Conservation (phyloP, 306 rosid species). For the Arachis stenosperma region DNA sequence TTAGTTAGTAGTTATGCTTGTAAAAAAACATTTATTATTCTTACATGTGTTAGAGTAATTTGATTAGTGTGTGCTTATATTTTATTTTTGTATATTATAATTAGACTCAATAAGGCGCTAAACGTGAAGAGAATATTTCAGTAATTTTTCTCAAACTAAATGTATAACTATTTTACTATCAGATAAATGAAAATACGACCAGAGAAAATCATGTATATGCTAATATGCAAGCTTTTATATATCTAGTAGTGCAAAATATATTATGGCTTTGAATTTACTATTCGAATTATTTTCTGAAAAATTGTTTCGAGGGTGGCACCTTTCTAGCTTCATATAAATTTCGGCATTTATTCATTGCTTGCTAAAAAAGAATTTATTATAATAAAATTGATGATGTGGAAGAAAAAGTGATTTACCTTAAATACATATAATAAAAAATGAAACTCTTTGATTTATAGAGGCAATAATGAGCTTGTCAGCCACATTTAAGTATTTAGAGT, state of each 20-base stretch:
- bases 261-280: background rate
- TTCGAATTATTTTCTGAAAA: background rate
- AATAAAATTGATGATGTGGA: too few species aligned
- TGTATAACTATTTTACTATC: conserved; percentile 10
- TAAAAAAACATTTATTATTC: background rate
- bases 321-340: too few species aligned
- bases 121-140: background rate
- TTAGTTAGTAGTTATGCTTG: background rate
- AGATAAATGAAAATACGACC: conserved; percentile 5
- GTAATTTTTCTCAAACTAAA: conserved; percentile 1
- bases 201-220: background rate
- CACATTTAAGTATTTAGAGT: too few species aligned
- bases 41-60: background rate
- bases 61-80: conserved; percentile 27
- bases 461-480: too few species aligned
- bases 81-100: conserved; percentile 23
- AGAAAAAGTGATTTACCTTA: too few species aligned
- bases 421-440: too few species aligned
- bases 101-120: conserved; percentile 24
- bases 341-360: too few species aligned
- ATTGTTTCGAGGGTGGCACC: background rate
- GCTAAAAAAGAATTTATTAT: too few species aligned
- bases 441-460: too few species aligned
- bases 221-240: background rate
- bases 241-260: background rate